Percentiles rank a stretch among this genome's conserved stretches.
phyloP scores from a whole-genome alignment of 148 eudicot genomes.

The Chenopodium quinoa region DNA sequence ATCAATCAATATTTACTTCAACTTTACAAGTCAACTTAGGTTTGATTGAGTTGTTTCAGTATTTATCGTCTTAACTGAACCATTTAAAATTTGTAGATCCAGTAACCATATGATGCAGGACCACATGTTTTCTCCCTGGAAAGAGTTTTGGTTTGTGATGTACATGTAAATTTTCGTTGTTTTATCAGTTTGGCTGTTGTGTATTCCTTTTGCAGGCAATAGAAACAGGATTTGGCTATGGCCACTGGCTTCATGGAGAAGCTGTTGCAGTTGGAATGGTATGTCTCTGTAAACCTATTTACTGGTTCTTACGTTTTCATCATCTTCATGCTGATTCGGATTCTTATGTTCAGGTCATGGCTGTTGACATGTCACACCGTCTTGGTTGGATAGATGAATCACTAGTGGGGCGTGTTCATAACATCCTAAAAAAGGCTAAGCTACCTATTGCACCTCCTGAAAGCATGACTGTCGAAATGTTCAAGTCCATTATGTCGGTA shows the following conservation, averaged over 20 bases:
- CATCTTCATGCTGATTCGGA: conserved; percentile 10
- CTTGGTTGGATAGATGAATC: conserved; percentile 98
- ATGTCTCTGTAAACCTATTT: conserved; percentile 5
- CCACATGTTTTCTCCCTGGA: background rate
- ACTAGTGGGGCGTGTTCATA: conserved; percentile 57
- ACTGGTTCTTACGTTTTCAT: conserved; percentile 4
- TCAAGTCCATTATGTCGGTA: conserved; percentile 97
- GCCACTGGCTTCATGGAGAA: conserved; percentile 97
- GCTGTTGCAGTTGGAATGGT: conserved; percentile 99
- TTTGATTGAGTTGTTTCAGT: too few species aligned
- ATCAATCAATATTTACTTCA: background rate
- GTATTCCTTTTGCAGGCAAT: conserved; percentile 61
- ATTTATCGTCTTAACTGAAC: too few species aligned
- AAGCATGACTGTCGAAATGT: conserved; percentile 85
- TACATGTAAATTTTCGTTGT: background rate
- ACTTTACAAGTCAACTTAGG: background rate
- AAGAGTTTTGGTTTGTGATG: background rate
- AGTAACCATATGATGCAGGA: background rate
- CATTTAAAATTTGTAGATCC: background rate
- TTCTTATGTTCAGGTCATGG: conserved; percentile 70
- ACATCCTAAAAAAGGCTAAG: conserved; percentile 65
- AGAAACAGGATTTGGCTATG: conserved; percentile 89
- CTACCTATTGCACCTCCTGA: conserved; percentile 80
- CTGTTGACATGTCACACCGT: conserved; percentile 91
- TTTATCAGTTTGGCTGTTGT: conserved; percentile 11